Evolutionary conservation across 176 grass and related monocot species (phyloP).

Genomic region (Cenchrus purpureus): DNA sequence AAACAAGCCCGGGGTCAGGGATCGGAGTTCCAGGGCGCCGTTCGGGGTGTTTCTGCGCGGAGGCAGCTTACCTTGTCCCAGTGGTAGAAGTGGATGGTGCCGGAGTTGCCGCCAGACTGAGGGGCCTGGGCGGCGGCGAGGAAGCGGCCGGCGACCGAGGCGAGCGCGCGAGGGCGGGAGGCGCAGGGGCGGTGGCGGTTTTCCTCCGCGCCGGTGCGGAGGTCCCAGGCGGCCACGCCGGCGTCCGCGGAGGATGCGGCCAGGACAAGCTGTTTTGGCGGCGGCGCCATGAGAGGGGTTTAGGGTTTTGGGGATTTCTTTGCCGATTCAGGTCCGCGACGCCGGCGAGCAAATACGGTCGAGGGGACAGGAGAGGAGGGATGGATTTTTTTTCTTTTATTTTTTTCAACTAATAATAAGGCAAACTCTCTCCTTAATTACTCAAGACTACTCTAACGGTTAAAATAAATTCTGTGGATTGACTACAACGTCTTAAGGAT

Average conservation of each 20-base stretch:
- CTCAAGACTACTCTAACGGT: too few relatives aligned
- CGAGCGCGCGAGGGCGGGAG: conserved; percentile 55
- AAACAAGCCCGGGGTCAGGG: neutral
- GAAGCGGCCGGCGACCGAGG: conserved; percentile 61
- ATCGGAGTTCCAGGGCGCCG: neutral
- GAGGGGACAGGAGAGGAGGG: too few relatives aligned
- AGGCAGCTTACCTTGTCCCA: conserved; percentile 70
- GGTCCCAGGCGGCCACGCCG: conserved; percentile 66
- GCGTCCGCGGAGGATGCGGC: conserved; percentile 63
- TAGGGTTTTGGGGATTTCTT: neutral
- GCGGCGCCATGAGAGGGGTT: conserved; percentile 32
- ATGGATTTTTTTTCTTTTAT: too few relatives aligned
- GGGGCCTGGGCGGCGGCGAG: conserved; percentile 67
- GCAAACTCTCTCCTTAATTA: too few relatives aligned
- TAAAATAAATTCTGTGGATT: too few relatives aligned
- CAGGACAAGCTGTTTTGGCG: conserved; percentile 53
- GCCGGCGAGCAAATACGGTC: too few relatives aligned
- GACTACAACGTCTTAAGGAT: too few relatives aligned
- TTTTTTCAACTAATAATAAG: too few relatives aligned
- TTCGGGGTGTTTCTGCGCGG: neutral
- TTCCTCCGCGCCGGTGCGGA: conserved; percentile 58
- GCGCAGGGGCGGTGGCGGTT: conserved; percentile 62
- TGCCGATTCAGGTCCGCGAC: too few relatives aligned
- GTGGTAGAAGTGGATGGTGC: conserved; percentile 72
- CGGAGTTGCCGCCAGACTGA: conserved; percentile 44